Percentiles rank a stretch among this genome's conserved stretches.
Evolutionary conservation across 257 asterid species (phyloP).

Genomic region (Primulina huaijiensis): DNA sequence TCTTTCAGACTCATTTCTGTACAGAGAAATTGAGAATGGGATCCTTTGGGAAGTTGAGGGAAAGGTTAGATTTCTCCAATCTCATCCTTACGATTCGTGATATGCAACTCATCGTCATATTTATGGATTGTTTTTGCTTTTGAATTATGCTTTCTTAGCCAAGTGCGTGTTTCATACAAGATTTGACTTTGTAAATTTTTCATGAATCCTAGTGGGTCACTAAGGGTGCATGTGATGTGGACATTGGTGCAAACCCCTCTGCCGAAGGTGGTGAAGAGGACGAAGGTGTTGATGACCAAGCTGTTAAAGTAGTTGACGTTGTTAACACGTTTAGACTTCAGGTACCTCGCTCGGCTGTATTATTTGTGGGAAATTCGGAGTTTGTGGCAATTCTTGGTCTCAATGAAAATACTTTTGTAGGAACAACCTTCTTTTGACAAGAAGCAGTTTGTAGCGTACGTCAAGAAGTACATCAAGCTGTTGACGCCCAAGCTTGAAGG

Average conservation of each 20-base stretch:
- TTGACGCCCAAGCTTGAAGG: slow-evolving; percentile 37
- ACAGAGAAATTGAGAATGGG: slow-evolving; percentile 52
- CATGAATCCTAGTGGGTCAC: slow-evolving; percentile 42
- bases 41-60: slow-evolving; percentile 67
- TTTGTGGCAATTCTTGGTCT: too few relatives aligned
- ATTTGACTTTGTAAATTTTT: background rate
- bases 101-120: too few relatives aligned
- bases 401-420: slow-evolving; percentile 17
- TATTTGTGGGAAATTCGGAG: background rate
- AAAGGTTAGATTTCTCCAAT: slow-evolving; percentile 30
- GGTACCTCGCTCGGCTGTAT: slow-evolving; percentile 21
- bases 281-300: slow-evolving; percentile 60
- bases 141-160: background rate
- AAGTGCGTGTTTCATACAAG: background rate
- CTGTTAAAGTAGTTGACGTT: slow-evolving; percentile 57
- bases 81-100: too few relatives aligned
- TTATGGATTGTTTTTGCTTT: background rate
- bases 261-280: slow-evolving; percentile 65
- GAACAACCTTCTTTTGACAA: slow-evolving; percentile 66
- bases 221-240: slow-evolving; percentile 51
- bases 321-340: slow-evolving; percentile 70
- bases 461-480: slow-evolving; percentile 52
- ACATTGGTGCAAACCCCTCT: slow-evolving; percentile 73
- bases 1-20: slow-evolving; percentile 58
- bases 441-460: slow-evolving; percentile 55